phyloP scores from a whole-genome alignment of 2,329 filamentous ascomycete species.

The Zymoseptoria tritici region DNA sequence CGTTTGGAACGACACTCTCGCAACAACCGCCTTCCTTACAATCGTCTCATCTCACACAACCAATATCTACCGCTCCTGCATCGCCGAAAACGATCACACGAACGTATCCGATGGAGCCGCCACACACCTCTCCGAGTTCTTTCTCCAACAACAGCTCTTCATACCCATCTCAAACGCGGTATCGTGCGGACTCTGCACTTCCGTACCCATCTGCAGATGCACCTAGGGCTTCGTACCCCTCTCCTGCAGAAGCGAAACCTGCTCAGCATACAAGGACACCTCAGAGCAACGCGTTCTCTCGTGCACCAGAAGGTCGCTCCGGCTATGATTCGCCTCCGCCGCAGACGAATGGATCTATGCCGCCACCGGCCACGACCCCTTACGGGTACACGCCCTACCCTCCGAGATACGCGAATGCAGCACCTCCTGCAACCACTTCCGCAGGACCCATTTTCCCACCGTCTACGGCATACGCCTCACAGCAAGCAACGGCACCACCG shows the following conservation, averaged over 20 bases:
- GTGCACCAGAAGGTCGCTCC: slow-evolving; percentile 9
- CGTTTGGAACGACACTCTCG: slow-evolving; percentile 29
- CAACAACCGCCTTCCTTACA: slow-evolving; percentile 13
- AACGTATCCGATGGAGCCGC: slow-evolving; percentile 26
- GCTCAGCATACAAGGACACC: slow-evolving; percentile 4
- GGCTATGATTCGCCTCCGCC: slow-evolving; percentile 24
- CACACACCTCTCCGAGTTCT: slow-evolving; percentile 20
- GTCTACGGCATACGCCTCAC: slow-evolving; percentile 35
- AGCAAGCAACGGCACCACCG: slow-evolving; percentile 31
- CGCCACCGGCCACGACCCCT: slow-evolving; percentile 27
- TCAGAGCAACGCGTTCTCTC: neutral
- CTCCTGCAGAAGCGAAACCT: slow-evolving; percentile 8
- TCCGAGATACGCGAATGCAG: slow-evolving; percentile 34
- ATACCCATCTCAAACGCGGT: slow-evolving; percentile 7
- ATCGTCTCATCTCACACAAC: slow-evolving; percentile 17
- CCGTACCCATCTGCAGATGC: slow-evolving; percentile 16
- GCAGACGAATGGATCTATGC: slow-evolving; percentile 29
- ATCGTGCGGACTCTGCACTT: neutral
- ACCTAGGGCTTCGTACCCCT: slow-evolving; percentile 7
- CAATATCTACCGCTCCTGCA: slow-evolving; percentile 17
- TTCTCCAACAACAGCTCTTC: slow-evolving; percentile 8
- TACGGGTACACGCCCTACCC: slow-evolving; percentile 38
- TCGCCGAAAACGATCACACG: slow-evolving; percentile 20
- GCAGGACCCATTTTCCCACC: slow-evolving; percentile 37
- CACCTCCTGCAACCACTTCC: slow-evolving; percentile 27